Conservation (phyloP, 768 basidiomycete species). For the Clathrus columnatus region DNA sequence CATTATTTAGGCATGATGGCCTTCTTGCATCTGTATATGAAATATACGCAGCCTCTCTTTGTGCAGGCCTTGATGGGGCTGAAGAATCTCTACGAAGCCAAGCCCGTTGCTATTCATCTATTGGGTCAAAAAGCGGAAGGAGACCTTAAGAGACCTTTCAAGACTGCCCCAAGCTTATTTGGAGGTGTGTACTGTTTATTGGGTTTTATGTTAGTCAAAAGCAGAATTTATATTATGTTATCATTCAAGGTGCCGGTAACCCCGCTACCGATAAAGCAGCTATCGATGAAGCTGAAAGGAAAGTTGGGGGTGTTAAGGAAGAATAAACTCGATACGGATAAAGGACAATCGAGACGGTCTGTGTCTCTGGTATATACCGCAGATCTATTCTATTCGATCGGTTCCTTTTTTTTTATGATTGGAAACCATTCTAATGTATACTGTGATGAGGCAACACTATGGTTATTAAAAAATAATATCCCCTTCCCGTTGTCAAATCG, state of each 20-base stretch:
- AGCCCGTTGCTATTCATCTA: constrained; percentile 74
- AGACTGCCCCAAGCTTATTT: constrained; percentile 58
- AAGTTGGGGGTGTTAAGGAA: constrained; percentile 72
- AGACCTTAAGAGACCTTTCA: constrained; percentile 87
- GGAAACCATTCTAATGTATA: neutral
- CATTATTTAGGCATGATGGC: constrained; percentile 79
- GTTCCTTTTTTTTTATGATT: neutral
- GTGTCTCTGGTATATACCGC: neutral
- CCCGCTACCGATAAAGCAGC: constrained; percentile 80
- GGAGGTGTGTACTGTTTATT: constrained; percentile 39
- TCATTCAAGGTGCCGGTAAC: constrained; percentile 52
- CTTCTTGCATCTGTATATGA: constrained; percentile 89
- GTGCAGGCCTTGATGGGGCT: constrained; percentile 93
- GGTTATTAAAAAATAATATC: no score
- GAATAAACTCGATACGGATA: constrained; percentile 30
- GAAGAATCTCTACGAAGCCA: constrained; percentile 83
- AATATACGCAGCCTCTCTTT: constrained; percentile 94
- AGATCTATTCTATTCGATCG: neutral
- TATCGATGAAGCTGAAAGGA: constrained; percentile 85
- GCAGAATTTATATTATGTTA: neutral
- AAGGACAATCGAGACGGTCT: neutral
- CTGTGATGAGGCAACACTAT: no score
- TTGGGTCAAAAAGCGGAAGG: constrained; percentile 73
- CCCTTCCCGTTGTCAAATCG: no score
- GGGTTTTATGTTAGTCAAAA: neutral